Percentiles rank a stretch among this genome's conserved stretches.
Evolutionary conservation across 83 land plant genomes (phyloP).

Genomic region (Picea mariana): DNA sequence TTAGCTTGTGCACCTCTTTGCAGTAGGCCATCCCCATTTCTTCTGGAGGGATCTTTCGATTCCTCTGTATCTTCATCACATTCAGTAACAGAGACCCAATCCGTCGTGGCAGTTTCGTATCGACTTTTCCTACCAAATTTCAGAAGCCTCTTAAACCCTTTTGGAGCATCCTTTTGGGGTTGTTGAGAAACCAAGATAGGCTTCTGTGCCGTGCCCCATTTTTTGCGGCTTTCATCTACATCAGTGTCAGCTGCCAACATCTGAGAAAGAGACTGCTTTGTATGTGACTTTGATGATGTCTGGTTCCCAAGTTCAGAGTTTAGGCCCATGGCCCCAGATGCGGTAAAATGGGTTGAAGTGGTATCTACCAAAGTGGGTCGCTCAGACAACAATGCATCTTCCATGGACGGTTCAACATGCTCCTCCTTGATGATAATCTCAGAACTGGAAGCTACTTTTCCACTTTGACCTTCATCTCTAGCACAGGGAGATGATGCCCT

Average conservation of each 20-base stretch:
- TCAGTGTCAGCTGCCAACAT: constrained; percentile 56
- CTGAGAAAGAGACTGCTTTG: constrained; percentile 35
- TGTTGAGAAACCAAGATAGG: constrained; percentile 40
- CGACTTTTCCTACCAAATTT: constrained; percentile 80
- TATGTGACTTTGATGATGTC: constrained; percentile 55
- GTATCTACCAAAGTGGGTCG: neutral
- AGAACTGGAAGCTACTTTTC: neutral
- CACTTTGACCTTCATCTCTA: neutral
- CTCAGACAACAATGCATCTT: neutral
- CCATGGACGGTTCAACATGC: neutral
- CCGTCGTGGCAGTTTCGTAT: constrained; percentile 41
- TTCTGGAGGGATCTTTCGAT: neutral
- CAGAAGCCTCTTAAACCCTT: constrained; percentile 76
- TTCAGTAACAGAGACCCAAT: constrained; percentile 63
- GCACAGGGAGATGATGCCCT: neutral
- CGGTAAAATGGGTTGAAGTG: neutral
- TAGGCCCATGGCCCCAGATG: constrained; percentile 4
- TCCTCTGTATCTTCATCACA: constrained; percentile 1
- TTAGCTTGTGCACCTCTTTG: constrained; percentile 12
- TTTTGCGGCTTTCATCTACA: constrained; percentile 54
- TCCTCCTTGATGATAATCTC: constrained; percentile 5
- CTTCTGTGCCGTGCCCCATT: constrained; percentile 73
- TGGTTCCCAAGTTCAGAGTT: constrained; percentile 67
- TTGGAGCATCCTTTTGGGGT: constrained; percentile 62
- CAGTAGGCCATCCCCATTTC: constrained; percentile 3